Percentiles rank a stretch among this genome's conserved stretches.
These are phyloP conservation scores for Cyclostephanos tholiformis DNA, from an alignment of 108 stramenopile genomes.

Conservation along the genomic window DNA sequence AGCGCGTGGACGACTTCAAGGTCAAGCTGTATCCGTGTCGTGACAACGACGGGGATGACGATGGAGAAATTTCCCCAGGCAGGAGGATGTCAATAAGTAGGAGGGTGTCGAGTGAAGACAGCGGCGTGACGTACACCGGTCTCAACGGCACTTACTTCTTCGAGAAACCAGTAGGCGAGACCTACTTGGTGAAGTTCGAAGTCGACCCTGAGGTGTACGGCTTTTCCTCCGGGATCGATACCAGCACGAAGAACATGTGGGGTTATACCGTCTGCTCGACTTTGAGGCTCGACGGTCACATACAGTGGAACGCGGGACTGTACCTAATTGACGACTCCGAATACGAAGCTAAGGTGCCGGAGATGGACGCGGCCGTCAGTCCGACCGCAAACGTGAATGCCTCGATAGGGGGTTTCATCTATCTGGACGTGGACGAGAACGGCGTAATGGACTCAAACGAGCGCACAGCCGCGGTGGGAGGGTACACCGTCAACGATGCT, in stretches of 20 bases:
- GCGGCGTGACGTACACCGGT: slow-evolving; percentile 6
- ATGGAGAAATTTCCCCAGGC: too few species aligned
- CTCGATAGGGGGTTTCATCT: slow-evolving; percentile 39
- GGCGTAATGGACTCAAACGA: slow-evolving; percentile 31
- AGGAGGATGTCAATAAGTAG: too few species aligned
- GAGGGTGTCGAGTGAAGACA: neutral
- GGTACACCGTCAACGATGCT: slow-evolving; percentile 39
- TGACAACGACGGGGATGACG: too few species aligned
- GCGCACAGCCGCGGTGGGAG: slow-evolving; percentile 31
- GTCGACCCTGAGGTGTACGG: slow-evolving; percentile 18
- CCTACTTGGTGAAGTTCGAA: slow-evolving; percentile 32
- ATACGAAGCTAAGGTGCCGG: neutral
- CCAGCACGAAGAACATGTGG: slow-evolving; percentile 2
- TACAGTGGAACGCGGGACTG: slow-evolving; percentile 41
- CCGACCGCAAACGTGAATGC: neutral
- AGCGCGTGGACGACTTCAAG: slow-evolving; percentile 15
- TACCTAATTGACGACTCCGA: neutral
- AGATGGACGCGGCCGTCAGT: neutral
- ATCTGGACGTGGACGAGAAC: slow-evolving; percentile 29
- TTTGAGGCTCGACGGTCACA: neutral
- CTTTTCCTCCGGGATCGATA: slow-evolving; percentile 20
- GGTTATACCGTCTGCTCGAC: slow-evolving; percentile 43
- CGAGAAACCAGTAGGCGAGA: slow-evolving; percentile 16
- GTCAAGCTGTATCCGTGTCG: slow-evolving; percentile 26
- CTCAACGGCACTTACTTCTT: slow-evolving; percentile 35